Evolutionary conservation across 78 protist genomes (phyloP).

Genomic region (Dictyostelium intermedium): DNA sequence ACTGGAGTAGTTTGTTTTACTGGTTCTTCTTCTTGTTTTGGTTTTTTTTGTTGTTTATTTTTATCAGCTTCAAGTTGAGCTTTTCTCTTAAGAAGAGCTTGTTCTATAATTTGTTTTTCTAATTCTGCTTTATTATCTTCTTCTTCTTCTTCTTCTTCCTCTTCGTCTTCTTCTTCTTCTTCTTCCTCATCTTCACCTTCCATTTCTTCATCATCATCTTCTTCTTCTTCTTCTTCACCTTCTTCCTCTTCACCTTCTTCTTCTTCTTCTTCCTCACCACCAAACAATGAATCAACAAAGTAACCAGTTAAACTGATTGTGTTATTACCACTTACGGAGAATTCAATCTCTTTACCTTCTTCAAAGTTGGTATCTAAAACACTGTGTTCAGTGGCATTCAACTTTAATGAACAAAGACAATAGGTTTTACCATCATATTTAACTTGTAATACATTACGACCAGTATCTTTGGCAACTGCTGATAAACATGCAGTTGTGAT

Average conservation of each 20-base stretch:
- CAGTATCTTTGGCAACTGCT: conserved; percentile 19
- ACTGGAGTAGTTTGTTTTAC: conserved; percentile 9
- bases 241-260: neutral
- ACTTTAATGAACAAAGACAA: conserved; percentile 32
- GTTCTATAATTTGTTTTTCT: neutral
- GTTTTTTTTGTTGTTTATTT: neutral
- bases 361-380: conserved; percentile 41
- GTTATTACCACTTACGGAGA: conserved; percentile 41
- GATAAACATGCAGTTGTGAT: conserved; percentile 55
- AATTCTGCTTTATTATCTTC: neutral
- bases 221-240: neutral
- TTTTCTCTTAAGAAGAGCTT: conserved; percentile 18
- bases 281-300: conserved; percentile 46
- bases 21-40: neutral
- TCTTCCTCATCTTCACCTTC: conserved; percentile 4
- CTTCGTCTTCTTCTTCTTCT: neutral
- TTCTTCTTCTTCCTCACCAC: conserved; percentile 13
- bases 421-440: conserved; percentile 28
- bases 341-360: conserved; percentile 46
- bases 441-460: conserved; percentile 56
- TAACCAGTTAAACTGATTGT: conserved; percentile 71
- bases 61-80: neutral
- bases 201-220: conserved; percentile 11
- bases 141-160: conserved; percentile 28
- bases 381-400: neutral